A percentile compares a stretch with the other conserved stretches of the same genome.
These are phyloP conservation scores for Leccinum imitatum DNA, from an alignment of 768 basidiomycete genomes.

Conservation along the genomic window DNA sequence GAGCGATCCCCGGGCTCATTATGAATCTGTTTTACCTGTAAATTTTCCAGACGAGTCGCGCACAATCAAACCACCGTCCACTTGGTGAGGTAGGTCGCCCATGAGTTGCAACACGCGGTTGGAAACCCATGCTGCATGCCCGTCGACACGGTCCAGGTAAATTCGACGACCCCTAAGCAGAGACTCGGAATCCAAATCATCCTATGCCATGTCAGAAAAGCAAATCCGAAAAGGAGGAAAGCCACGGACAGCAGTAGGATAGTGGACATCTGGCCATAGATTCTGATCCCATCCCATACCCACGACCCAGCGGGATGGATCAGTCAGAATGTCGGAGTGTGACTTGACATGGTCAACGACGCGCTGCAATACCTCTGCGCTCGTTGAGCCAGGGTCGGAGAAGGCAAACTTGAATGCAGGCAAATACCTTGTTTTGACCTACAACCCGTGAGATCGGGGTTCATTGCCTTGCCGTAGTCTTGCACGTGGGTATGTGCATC, in stretches of 20 bases:
- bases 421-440: slow-evolving; percentile 55
- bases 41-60: slow-evolving; percentile 60
- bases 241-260: slow-evolving; percentile 65
- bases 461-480: slow-evolving; percentile 64
- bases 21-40: slow-evolving; percentile 47
- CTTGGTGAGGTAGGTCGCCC: slow-evolving; percentile 53
- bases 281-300: slow-evolving; percentile 97
- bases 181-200: slow-evolving; percentile 70
- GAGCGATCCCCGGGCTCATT: background rate
- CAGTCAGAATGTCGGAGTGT: slow-evolving; percentile 53
- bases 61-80: slow-evolving; percentile 74
- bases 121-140: slow-evolving; percentile 87
- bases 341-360: slow-evolving; percentile 58
- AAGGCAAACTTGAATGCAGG: background rate
- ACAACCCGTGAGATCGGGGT: slow-evolving; percentile 59
- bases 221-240: slow-evolving; percentile 8
- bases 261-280: slow-evolving; percentile 58
- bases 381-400: background rate
- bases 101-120: slow-evolving; percentile 65
- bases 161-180: slow-evolving; percentile 70
- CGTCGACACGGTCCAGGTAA: slow-evolving; percentile 73
- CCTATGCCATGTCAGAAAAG: slow-evolving; percentile 39
- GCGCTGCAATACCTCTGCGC: slow-evolving; percentile 58
- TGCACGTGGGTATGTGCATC: slow-evolving; percentile 77
- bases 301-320: slow-evolving; percentile 67